A percentile compares a stretch with the other conserved stretches of the same genome.
Evolutionary conservation across 371 early-diverging fungal genomes (phyloP).

Genomic region (Lichtheimia ornata): DNA sequence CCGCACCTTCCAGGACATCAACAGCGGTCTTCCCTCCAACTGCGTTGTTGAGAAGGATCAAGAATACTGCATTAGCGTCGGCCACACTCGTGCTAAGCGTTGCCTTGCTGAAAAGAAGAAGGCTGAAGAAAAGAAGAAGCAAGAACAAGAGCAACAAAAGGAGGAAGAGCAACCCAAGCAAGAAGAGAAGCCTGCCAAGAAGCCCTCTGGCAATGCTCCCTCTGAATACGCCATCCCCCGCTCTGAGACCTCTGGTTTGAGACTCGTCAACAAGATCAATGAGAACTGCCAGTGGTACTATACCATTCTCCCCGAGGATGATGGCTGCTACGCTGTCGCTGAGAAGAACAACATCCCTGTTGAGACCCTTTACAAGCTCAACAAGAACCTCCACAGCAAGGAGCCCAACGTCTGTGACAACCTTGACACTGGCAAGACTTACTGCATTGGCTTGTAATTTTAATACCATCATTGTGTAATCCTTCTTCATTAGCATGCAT

Average conservation of each 20-base stretch:
- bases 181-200: conserved; percentile 6
- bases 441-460: conserved; percentile 24
- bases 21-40: conserved; percentile 24
- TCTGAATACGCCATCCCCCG: conserved; percentile 7
- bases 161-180: conserved; percentile 11
- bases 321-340: conserved; percentile 19
- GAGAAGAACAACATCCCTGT: conserved; percentile 15
- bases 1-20: conserved; percentile 15
- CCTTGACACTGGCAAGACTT: conserved; percentile 32
- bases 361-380: conserved; percentile 15
- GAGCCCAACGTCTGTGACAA: conserved; percentile 28
- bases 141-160: conserved; percentile 9
- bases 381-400: conserved; percentile 24
- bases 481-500: too few species aligned
- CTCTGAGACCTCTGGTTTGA: conserved; percentile 9
- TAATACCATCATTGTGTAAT: not conserved
- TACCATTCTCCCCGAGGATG: conserved; percentile 14
- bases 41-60: not conserved
- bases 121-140: conserved; percentile 14
- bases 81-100: conserved; percentile 18
- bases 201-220: conserved; percentile 7
- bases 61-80: conserved; percentile 10
- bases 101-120: conserved; percentile 18
- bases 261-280: conserved; percentile 15
- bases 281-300: conserved; percentile 22